A percentile compares a stretch with the other conserved stretches of the same genome.
Evolutionary conservation across 2,329 filamentous ascomycete genomes (phyloP).

Genomic region (Fusarium odoratissimum): DNA sequence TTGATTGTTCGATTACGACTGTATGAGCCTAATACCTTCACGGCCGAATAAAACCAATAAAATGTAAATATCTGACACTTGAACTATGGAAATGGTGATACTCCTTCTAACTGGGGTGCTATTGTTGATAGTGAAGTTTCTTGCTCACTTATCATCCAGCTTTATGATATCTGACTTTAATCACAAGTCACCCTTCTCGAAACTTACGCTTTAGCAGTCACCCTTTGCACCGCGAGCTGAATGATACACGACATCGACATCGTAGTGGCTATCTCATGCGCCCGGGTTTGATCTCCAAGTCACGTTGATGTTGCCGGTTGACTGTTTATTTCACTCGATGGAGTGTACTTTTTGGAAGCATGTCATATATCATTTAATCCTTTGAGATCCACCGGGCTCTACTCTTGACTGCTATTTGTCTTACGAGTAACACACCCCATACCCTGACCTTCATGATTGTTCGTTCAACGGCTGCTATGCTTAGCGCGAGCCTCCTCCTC

Average conservation of each 20-base stretch:
- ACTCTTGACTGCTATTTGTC: not conserved
- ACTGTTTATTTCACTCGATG: not conserved
- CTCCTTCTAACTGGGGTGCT: accelerated
- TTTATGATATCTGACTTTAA: accelerated
- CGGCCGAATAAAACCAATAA: slow-evolving; percentile 5
- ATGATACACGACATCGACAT: accelerated
- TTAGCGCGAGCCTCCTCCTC: not conserved
- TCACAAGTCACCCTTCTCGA: not conserved
- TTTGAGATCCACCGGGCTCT: accelerated
- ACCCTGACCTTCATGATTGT: not conserved
- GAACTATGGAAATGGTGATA: not conserved
- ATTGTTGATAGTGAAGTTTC: accelerated
- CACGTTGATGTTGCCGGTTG: not conserved
- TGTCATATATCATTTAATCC: not conserved
- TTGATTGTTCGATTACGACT: slow-evolving; percentile 3
- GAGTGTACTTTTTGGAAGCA: not conserved
- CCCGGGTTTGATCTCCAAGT: accelerated
- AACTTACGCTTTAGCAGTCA: accelerated
- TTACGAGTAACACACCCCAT: not conserved
- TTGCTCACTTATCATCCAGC: not conserved
- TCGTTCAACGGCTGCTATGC: not conserved
- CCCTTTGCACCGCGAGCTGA: accelerated
- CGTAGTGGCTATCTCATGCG: not conserved
- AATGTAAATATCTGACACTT: not conserved
- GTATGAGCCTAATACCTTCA: slow-evolving; percentile 14